These are phyloP conservation scores for Quercus variabilis DNA, from an alignment of 306 rosid species.

Conservation along the genomic window DNA sequence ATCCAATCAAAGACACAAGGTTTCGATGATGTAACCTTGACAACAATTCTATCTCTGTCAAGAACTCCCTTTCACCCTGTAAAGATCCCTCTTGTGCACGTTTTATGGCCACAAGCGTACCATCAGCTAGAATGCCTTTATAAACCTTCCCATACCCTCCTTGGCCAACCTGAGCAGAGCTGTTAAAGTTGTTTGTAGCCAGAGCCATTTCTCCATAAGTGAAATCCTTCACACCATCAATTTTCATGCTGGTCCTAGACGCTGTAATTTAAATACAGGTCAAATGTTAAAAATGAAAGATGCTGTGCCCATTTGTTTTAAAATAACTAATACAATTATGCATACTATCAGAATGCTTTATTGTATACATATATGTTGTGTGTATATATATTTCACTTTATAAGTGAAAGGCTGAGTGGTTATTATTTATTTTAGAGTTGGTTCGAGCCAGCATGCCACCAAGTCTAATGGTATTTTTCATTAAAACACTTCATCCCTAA, in stretches of 20 bases:
- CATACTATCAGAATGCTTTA: neutral
- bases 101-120: constrained; percentile 70
- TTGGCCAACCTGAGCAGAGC: constrained; percentile 64
- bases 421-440: neutral
- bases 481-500: too few species aligned
- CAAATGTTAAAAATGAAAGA: constrained; percentile 10
- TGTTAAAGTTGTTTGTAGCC: constrained; percentile 63
- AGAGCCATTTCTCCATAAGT: constrained; percentile 54
- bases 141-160: constrained; percentile 87
- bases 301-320: too few species aligned
- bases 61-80: constrained; percentile 85
- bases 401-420: neutral
- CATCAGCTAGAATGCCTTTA: constrained; percentile 57
- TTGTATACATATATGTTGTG: neutral
- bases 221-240: constrained; percentile 67
- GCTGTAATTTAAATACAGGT: constrained; percentile 35
- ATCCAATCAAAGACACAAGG: constrained; percentile 74
- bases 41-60: constrained; percentile 72
- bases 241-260: constrained; percentile 46
- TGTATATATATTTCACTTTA: neutral
- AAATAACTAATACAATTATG: neutral
- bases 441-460: neutral
- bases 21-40: constrained; percentile 84
- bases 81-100: constrained; percentile 82
- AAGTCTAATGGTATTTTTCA: neutral